Base-by-base conservation (phyloP, 208 protist species). In the Novymonas esmeraldas region DNA sequence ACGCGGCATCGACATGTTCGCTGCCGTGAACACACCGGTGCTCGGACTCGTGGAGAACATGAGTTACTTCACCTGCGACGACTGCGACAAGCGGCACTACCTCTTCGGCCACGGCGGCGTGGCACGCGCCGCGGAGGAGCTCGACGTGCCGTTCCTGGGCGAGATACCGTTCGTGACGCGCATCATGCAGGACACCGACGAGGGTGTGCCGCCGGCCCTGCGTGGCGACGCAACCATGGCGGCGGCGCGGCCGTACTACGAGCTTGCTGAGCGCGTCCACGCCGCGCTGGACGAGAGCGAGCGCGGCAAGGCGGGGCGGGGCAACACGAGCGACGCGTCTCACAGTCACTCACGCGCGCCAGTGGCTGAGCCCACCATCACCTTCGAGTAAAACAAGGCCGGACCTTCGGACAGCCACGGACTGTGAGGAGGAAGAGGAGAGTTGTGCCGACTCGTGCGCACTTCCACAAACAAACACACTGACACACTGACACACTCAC, bases 21-120 rank as follows among this genome's bases (percentile, higher is more conserved):
- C 95, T 41, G 91, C 97, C 11, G 95, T 98, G 9, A 94, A 98
- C 64, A 89, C 97, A 4, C 98, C 98, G 13, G 90, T 98, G 64
- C 70, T 99, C 20, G 98, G 98, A 4, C 67, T 99, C 1, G 91
- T 99, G 39, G 96, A 99, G 83, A 99, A 99, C 82, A 99, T 99
- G 98, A 98, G 90, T 71, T 92, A 98, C 82, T 98, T 98, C 71
- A n/a, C 83, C n/a, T 99, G 98, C 81, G 82, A 85, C 48, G 73
- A 89, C 26, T 99, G 98, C 70, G 65, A 73, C 16, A 81, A 91
- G 63, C 73, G 75, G 49, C 87, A 95, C 73, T 80, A 98, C 84
- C 78, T 99, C 28, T 99, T 99, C 75, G 96, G 97, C 68, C 58
- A 95, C 44, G 88, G 82, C 7, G 95, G 95, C 24, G 96, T 98